Conservation (phyloP, 371 early-diverging fungal genomes). For the Circinella umbellata region DNA sequence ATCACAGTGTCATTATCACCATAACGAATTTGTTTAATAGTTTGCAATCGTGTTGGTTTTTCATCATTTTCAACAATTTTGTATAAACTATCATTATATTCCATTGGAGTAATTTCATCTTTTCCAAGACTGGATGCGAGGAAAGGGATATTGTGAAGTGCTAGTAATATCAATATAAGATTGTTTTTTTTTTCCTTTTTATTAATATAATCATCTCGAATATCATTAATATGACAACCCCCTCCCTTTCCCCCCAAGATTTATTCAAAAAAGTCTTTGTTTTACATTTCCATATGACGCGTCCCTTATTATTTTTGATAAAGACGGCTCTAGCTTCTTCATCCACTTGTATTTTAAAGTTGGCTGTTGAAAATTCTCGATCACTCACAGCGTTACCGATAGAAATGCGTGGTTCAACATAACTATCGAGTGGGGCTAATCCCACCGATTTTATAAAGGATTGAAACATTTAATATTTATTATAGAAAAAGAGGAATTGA, state of each 20-base stretch:
- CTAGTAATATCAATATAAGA: constrained; percentile 24
- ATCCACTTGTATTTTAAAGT: constrained; percentile 25
- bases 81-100: constrained; percentile 31
- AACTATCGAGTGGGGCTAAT: constrained; percentile 24
- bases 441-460: constrained; percentile 25
- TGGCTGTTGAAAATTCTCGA: constrained; percentile 20
- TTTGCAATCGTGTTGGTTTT: constrained; percentile 39
- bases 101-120: constrained; percentile 29
- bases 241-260: too few species aligned
- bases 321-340: constrained; percentile 18
- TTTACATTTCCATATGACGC: constrained; percentile 28
- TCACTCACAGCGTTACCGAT: constrained; percentile 24
- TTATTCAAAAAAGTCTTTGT: background rate
- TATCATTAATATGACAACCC: too few species aligned
- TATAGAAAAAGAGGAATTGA: too few species aligned
- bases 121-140: constrained; percentile 36
- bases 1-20: constrained; percentile 18
- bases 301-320: constrained; percentile 21
- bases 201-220: too few species aligned
- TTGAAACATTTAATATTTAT: constrained; percentile 4
- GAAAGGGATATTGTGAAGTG: constrained; percentile 47
- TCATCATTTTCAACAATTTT: constrained; percentile 39
- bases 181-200: too few species aligned
- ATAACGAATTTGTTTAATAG: constrained; percentile 34
- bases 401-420: constrained; percentile 29